Base-by-base conservation (phyloP, 768 basidiomycete genomes). In the Crassisporium funariophilum region DNA sequence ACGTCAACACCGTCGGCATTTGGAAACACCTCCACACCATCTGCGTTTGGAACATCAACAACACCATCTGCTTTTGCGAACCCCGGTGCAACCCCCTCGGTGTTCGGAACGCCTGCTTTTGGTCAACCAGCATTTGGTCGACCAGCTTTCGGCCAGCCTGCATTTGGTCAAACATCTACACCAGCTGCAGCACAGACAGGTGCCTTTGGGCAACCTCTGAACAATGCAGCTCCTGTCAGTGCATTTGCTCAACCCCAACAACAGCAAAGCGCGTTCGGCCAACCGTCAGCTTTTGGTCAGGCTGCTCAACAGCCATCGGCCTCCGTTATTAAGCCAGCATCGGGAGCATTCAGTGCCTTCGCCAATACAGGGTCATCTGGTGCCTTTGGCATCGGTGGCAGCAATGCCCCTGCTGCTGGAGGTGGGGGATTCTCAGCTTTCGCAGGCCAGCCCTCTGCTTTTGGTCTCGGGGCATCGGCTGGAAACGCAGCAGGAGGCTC, bases 351-450 rank as follows among this genome's bases (percentile, higher is more conserved):
- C 45, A 64, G 71, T 34, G 73, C 73, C 1, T 71, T 71, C 43
- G 62, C 68, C 6, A 59, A 57, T 29, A 51, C 62, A 8, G 61
- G 67, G 11, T 54, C 70, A 9, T 56, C 67, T 36, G 65, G 67
- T 0, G 66, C 73, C 35, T 73, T 65, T 1, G 47, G 55, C 15
- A 50, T 49, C 31, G 53, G 54, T 1, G 38, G 52, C 4, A 47
- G 52, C 13, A 43, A 41, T 19, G 44, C 50, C 10, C 44, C 51
- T 15, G 41, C 41, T 15, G 29, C 50, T 23, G 49, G 61, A 1
- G 61, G 74, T 2, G 69, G 76, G 12, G 77, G 68, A 3, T 82
- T 80, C 50, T 74, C 77, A 23, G 73, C 77, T 4, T 83, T 83
- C 56, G 67, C 77, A n/a, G 66, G 69, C 4, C 69, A 75, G 35